Percentiles rank a stretch among this genome's conserved stretches.
These are phyloP conservation scores for Ciborinia camelliae DNA, from an alignment of 2,329 filamentous ascomycete genomes.

Conservation along the genomic window DNA sequence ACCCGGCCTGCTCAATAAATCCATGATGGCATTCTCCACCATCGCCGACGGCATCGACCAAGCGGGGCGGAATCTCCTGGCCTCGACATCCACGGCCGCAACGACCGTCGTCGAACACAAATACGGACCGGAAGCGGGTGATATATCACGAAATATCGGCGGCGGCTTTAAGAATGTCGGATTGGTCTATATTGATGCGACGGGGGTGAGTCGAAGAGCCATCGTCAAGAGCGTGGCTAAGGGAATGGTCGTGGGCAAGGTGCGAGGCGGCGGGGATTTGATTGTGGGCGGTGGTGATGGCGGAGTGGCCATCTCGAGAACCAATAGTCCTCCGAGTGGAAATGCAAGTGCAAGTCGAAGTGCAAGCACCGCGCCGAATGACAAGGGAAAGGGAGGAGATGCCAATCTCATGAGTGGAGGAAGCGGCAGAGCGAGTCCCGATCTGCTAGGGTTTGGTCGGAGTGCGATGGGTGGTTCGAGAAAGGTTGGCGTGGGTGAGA, in stretches of 20 bases:
- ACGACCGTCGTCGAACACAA: constrained; percentile 84
- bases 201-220: constrained; percentile 83
- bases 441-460: constrained; percentile 29
- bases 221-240: constrained; percentile 94
- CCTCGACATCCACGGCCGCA: constrained; percentile 71
- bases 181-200: constrained; percentile 93
- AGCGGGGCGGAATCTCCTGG: constrained; percentile 73
- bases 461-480: constrained; percentile 27
- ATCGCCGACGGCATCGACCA: constrained; percentile 92
- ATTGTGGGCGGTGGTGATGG: constrained; percentile 61
- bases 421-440: constrained; percentile 18
- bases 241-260: constrained; percentile 86
- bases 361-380: constrained; percentile 26
- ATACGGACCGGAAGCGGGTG: constrained; percentile 82
- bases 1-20: constrained; percentile 91
- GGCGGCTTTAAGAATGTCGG: constrained; percentile 94
- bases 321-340: constrained; percentile 7
- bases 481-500: constrained; percentile 28
- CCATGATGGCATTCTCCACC: constrained; percentile 92
- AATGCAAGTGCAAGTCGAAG: constrained; percentile 30
- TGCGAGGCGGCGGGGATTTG: constrained; percentile 68
- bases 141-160: constrained; percentile 70
- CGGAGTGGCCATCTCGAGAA: constrained; percentile 21
- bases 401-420: constrained; percentile 26
- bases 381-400: constrained; percentile 29